These are phyloP conservation scores for Pistacia integerrima DNA, from an alignment of 345 rosid genomes.

Conservation along the genomic window DNA sequence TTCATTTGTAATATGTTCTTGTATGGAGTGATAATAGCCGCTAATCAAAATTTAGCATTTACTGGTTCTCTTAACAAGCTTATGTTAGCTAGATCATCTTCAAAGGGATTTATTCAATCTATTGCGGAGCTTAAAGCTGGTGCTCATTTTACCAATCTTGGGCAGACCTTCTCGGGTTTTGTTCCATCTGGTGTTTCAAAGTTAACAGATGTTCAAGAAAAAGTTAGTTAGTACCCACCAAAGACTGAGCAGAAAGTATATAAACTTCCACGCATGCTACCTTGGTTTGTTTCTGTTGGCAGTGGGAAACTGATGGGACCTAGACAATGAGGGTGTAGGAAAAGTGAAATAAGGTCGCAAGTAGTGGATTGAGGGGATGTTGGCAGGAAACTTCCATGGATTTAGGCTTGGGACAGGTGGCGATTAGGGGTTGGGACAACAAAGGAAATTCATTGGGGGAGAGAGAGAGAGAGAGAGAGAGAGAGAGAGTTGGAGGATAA, in stretches of 20 bases:
- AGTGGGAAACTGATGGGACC: constrained; percentile 46
- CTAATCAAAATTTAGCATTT: constrained; percentile 67
- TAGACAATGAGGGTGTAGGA: too few relatives aligned
- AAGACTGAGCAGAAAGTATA: constrained; percentile 33
- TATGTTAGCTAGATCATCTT: constrained; percentile 55
- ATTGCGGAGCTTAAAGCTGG: constrained; percentile 68
- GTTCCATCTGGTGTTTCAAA: constrained; percentile 40
- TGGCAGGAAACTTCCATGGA: too few relatives aligned
- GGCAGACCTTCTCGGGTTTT: constrained; percentile 29
- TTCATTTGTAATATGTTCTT: constrained; percentile 12
- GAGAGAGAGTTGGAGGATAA: too few relatives aligned
- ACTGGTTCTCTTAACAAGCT: constrained; percentile 77
- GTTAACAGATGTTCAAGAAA: constrained; percentile 26
- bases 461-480: too few relatives aligned
- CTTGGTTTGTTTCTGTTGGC: constrained; percentile 82
- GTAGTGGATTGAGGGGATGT: too few relatives aligned
- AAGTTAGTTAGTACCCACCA: constrained; percentile 24
- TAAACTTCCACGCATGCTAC: constrained; percentile 75
- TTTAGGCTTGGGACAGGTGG: too few relatives aligned
- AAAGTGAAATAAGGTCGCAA: too few relatives aligned
- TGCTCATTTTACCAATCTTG: constrained; percentile 31
- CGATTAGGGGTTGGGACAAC: too few relatives aligned
- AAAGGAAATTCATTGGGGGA: too few relatives aligned
- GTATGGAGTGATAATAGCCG: constrained; percentile 51
- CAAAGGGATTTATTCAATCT: constrained; percentile 73